Conservation (phyloP, 495 filamentous ascomycete species). For the Lindgomyces ingoldianus region DNA sequence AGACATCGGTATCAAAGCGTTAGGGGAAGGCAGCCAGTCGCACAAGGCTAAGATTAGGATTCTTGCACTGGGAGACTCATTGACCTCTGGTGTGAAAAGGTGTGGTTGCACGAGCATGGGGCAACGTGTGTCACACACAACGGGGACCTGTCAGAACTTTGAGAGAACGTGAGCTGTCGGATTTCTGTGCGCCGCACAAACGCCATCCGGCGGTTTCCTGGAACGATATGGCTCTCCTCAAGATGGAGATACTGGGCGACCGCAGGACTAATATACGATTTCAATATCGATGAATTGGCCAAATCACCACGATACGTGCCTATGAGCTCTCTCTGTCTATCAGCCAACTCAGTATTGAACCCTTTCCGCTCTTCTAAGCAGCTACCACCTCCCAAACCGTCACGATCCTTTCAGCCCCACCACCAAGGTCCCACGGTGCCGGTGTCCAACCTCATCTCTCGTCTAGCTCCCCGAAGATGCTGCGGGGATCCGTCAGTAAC, state of each 20-base stretch:
- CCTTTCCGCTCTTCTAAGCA: no score
- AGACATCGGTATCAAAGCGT: not conserved
- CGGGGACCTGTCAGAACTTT: not conserved
- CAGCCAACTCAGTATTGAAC: no score
- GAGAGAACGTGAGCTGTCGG: not conserved
- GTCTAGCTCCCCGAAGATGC: not conserved
- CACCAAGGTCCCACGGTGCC: no score
- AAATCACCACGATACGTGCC: no score
- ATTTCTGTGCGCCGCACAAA: not conserved
- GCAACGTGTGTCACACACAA: not conserved
- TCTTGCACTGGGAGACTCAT: no score
- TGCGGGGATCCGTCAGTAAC: not conserved
- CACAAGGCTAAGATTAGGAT: not conserved
- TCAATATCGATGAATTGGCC: no score
- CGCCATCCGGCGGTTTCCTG: not conserved
- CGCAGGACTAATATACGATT: no score
- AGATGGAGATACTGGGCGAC: not conserved
- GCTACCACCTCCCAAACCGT: no score
- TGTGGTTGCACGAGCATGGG: slow-evolving; percentile 19
- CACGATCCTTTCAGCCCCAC: no score
- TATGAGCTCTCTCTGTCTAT: no score
- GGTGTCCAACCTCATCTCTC: not conserved
- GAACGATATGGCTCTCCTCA: not conserved
- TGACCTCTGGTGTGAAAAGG: no score
- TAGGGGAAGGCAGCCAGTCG: not conserved